phyloP scores from a whole-genome alignment of 352 stramenopile genomes.

The Stephanocyclus meneghinianus region DNA sequence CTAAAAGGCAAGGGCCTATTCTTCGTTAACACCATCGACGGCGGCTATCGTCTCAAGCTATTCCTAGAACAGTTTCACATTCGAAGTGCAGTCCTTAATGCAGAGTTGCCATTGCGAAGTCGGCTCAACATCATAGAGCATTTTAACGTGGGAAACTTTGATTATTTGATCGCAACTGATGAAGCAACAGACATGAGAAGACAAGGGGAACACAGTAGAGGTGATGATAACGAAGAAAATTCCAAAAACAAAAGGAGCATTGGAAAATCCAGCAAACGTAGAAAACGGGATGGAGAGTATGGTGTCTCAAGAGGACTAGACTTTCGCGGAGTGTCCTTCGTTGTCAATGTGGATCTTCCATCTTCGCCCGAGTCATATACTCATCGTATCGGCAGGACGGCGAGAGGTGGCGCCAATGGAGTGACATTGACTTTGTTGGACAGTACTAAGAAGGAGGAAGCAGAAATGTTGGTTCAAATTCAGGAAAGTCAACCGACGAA shows the following conservation, averaged over 20 bases:
- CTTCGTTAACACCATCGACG: slow-evolving; percentile 96
- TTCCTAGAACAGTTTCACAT: slow-evolving; percentile 99
- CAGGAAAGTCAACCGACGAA: slow-evolving; percentile 88
- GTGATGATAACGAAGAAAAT: slow-evolving; percentile 29
- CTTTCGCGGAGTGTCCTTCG: slow-evolving; percentile 97
- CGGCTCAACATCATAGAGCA: slow-evolving; percentile 93
- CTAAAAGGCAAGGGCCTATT: slow-evolving; percentile 97
- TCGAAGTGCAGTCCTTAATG: slow-evolving; percentile 96
- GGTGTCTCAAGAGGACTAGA: slow-evolving; percentile 96
- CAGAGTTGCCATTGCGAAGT: slow-evolving; percentile 95
- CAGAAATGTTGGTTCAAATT: slow-evolving; percentile 87
- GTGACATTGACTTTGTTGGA: slow-evolving; percentile 95
- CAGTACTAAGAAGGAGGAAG: slow-evolving; percentile 84
- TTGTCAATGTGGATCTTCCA: slow-evolving; percentile 99
- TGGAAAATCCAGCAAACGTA: slow-evolving; percentile 42
- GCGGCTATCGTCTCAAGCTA: slow-evolving; percentile 95
- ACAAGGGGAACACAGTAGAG: slow-evolving; percentile 50
- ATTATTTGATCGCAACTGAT: slow-evolving; percentile 98
- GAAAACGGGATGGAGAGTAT: slow-evolving; percentile 88
- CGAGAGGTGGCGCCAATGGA: slow-evolving; percentile 91
- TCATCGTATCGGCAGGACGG: slow-evolving; percentile 97
- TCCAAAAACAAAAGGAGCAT: slow-evolving; percentile 45
- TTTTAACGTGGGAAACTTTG: slow-evolving; percentile 93
- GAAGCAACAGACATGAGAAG: slow-evolving; percentile 89
- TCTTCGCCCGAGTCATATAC: slow-evolving; percentile 93